Evolutionary conservation across 139 green algal species (phyloP), one percentile per base, ranked within the genome.

Genomic region (Chlorella vulgaris): DNA sequence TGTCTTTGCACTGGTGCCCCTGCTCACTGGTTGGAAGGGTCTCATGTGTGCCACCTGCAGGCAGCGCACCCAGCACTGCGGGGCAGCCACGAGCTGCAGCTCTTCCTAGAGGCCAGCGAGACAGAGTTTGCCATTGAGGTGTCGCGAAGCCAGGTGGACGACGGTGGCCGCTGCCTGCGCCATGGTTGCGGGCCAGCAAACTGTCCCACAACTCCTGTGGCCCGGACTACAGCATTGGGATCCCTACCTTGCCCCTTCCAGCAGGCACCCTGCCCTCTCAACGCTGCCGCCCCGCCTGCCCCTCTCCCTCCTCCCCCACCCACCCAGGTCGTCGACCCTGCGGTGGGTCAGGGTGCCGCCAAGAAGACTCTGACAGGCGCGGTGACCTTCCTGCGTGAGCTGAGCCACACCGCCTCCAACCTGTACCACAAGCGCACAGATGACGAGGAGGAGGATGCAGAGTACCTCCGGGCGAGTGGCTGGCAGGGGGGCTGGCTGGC

Each of bases 21-120:
- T n/a, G n/a, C n/a, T n/a, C n/a, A n/a, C n/a, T n/a, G n/a, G n/a
- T n/a, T n/a, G n/a, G n/a, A n/a, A n/a, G n/a, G n/a, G n/a, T n/a
- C n/a, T n/a, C n/a, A n/a, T n/a, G n/a, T n/a, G n/a, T n/a, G n/a
- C n/a, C n/a, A n/a, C n/a, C 22, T 21, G 31, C 69, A 86, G 86
- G 89, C 86, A 0, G 61, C 83, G 1, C 96, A 98, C 78, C 93
- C 91, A 0, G 53, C 87, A n/a, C 91, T 98, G n/a, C 79, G 83
- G 24, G 61, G 87, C 39, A 92, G 86, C 82, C 40, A 35, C 36
- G 89, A 95, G 65, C 87, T 98, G 74, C 90, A 92, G 81, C 81
- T 91, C 4, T 97, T 97, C 84, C 86, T 98, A 36, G 87, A 97
- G 73, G 90, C 93, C 2, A 91, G 82, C 67, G 95, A 98, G 63